phyloP scores from a whole-genome alignment of 164 flowering plant species.

The Echeveria elegans region DNA sequence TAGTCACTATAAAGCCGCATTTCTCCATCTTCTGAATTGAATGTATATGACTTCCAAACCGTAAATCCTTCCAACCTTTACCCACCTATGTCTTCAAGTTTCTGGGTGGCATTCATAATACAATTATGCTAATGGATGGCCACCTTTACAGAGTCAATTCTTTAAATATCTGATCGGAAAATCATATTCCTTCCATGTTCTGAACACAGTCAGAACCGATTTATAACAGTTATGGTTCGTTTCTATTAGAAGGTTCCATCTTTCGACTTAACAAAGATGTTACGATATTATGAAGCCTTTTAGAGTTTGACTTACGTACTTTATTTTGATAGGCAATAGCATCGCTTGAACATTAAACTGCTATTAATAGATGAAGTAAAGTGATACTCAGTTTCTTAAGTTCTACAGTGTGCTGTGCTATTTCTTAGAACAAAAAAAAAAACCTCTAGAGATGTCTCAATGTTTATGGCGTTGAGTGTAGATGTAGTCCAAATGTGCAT shows the following conservation, averaged over 20 bases:
- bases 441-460: background rate
- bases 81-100: conserved; percentile 1
- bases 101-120: background rate
- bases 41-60: conserved; percentile 1
- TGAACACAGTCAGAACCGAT: background rate
- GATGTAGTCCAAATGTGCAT: conserved; percentile 10
- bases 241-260: background rate
- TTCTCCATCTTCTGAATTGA: background rate
- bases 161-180: background rate
- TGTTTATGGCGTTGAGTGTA: conserved; percentile 8
- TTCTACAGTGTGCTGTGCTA: background rate
- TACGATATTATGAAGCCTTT: background rate
- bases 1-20: background rate
- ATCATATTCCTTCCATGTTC: background rate
- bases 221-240: background rate
- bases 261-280: background rate
- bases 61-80: background rate
- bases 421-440: background rate
- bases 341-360: background rate
- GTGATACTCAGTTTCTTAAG: background rate
- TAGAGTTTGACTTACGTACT: background rate
- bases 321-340: background rate
- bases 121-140: background rate
- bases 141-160: background rate
- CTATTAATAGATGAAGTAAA: background rate